phyloP scores from a whole-genome alignment of 768 basidiomycete genomes.

The Floccularia luteovirens region DNA sequence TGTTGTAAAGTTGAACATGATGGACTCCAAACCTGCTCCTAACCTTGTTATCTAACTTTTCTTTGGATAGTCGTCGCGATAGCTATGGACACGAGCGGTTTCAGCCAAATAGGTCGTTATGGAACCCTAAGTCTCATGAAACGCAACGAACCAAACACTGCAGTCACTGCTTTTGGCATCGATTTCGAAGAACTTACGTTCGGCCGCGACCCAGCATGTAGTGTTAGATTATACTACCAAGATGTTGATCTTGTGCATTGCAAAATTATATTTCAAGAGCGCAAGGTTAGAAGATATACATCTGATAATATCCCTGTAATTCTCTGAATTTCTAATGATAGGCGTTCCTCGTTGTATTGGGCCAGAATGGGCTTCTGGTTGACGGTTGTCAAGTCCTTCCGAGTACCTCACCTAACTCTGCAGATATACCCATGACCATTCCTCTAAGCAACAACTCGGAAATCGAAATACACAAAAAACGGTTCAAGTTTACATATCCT shows the following conservation, averaged over 20 bases:
- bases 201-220: slow-evolving; percentile 56
- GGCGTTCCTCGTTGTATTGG: slow-evolving; percentile 65
- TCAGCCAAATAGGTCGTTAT: slow-evolving; percentile 52
- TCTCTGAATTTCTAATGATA: slow-evolving; percentile 14
- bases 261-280: slow-evolving; percentile 59
- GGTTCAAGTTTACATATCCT: slow-evolving; percentile 68
- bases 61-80: too few relatives aligned
- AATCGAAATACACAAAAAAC: slow-evolving; percentile 61
- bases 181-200: slow-evolving; percentile 63
- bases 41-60: too few relatives aligned
- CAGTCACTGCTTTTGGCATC: slow-evolving; percentile 65
- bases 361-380: slow-evolving; percentile 45
- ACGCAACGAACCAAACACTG: slow-evolving; percentile 30
- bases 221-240: slow-evolving; percentile 64
- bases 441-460: slow-evolving; percentile 59
- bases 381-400: slow-evolving; percentile 62
- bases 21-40: too few relatives aligned
- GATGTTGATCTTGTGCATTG: slow-evolving; percentile 58
- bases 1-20: too few relatives aligned
- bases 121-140: slow-evolving; percentile 64
- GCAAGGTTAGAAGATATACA: slow-evolving; percentile 42
- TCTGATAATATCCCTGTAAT: not conserved
- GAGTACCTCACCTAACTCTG: slow-evolving; percentile 14
- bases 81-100: slow-evolving; percentile 33
- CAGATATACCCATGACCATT: slow-evolving; percentile 39